Evolutionary conservation across 345 rosid genomes (phyloP), one percentile per base, ranked within the genome.

Genomic region (Camelina hispida): DNA sequence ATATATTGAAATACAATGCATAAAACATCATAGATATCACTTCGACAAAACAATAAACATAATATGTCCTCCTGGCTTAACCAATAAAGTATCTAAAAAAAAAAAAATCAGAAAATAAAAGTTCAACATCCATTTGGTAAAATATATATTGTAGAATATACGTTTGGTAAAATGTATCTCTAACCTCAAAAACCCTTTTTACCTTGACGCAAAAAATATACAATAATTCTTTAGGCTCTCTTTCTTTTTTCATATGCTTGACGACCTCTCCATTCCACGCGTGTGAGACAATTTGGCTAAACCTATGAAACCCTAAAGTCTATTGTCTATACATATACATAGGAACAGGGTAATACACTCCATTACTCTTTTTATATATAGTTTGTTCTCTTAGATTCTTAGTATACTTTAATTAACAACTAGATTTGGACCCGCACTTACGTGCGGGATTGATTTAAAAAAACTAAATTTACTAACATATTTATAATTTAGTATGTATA

Each of bases 281-380:
- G 65, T 47, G 57, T 73, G 58, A 65, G 64, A 66, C 59, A 28
- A 74, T 74, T 74, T 66, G 78, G 67, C 72, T 66, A 66, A 74
- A 74, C 78, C 78, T 66, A 66, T 23, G 2, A 22, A 13, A 74
- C 66, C 59, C 59, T 66, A 66, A 43, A 72, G 51, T 74, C 66
- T 55, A 57, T 43, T 65, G 58, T 74, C 66, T 55, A 57, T 43
- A 74, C 28, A 56, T 10, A 38, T 44, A 50, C 38, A 74, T 58
- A 57, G 57, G 78, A 73, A 66, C 50, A 56, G 20, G 59, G 64
- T 54, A 65, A 73, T 73, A 25, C 43, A 30, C 46, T 64, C 72
- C 78, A 66, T 66, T 38, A 59, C 44, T 37, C 23, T 7, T 48
- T 65, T 53, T 34, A 0, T 44, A n/a, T 32, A 1, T 44, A 11